Conservation (phyloP, 495 filamentous ascomycete species). For the Immersiella caudata region DNA sequence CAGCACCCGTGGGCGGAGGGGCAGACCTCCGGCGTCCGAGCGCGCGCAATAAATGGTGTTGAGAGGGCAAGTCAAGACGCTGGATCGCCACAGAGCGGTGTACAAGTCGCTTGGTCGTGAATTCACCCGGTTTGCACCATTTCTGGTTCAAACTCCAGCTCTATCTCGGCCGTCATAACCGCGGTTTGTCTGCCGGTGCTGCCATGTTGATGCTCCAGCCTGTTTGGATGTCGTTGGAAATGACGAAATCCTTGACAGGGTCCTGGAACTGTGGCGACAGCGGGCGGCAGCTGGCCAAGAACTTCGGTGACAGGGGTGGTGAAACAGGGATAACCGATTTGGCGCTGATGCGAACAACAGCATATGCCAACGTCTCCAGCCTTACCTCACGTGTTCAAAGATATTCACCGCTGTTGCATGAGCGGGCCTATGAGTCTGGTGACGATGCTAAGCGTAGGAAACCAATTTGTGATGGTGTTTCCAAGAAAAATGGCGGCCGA, state of each 20-base stretch:
- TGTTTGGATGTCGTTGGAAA: not conserved
- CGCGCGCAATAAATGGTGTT: conserved; percentile 19
- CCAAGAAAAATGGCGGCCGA: not conserved
- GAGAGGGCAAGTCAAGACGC: not conserved
- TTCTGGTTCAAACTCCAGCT: not conserved
- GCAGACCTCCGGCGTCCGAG: conserved; percentile 15
- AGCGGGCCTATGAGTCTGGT: not conserved
- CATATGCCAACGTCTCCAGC: not conserved
- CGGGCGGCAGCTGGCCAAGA: not conserved
- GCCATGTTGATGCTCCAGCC: not conserved
- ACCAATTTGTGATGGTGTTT: not conserved
- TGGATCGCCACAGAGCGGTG: conserved; percentile 8
- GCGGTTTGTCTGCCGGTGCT: not conserved
- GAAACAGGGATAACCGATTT: not conserved
- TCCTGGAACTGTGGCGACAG: not conserved
- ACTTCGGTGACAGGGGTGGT: not conserved
- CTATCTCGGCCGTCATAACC: not conserved
- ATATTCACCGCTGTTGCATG: not conserved
- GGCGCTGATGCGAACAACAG: not conserved
- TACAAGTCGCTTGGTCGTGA: not conserved
- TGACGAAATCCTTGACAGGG: conserved; percentile 5
- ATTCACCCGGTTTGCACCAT: conserved; percentile 6
- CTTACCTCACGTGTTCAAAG: not conserved
- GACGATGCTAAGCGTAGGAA: conserved; percentile 9
- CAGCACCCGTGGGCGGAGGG: not conserved